phyloP scores from a whole-genome alignment of 2,329 filamentous ascomycete species.

The Pseudocercospora fuligena region DNA sequence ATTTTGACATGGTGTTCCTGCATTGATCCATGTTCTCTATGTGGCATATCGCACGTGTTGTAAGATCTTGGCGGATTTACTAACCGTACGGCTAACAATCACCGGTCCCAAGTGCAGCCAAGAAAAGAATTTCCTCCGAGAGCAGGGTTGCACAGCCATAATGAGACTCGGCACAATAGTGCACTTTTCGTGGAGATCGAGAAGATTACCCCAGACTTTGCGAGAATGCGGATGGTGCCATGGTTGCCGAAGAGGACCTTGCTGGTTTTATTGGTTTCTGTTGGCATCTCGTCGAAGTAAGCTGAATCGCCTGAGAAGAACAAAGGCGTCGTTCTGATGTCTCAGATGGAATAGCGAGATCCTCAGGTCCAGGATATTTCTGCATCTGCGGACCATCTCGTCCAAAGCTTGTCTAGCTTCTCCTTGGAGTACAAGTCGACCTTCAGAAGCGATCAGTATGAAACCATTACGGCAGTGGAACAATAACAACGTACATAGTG shows the following conservation, averaged over 20 bases:
- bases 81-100: neutral
- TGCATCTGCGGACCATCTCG: conserved; percentile 8
- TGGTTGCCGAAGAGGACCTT: neutral
- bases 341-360: neutral
- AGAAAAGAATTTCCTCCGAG: neutral
- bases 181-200: neutral
- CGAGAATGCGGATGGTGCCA: neutral
- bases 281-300: neutral
- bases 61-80: neutral
- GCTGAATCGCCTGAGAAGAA: neutral
- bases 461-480: neutral
- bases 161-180: neutral
- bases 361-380: conserved; percentile 1
- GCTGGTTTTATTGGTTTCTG: neutral
- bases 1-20: too few relatives aligned
- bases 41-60: neutral
- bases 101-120: neutral
- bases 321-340: neutral
- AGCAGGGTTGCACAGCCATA: neutral
- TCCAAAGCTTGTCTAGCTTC: conserved; percentile 9
- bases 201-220: neutral
- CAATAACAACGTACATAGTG: neutral
- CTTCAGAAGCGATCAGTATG: neutral
- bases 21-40: neutral
- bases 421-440: conserved; percentile 9